Evolutionary conservation across 805 yeast species (phyloP), one percentile per base, ranked within the genome.

Genomic region (Kazachstania bromeliacearum): DNA sequence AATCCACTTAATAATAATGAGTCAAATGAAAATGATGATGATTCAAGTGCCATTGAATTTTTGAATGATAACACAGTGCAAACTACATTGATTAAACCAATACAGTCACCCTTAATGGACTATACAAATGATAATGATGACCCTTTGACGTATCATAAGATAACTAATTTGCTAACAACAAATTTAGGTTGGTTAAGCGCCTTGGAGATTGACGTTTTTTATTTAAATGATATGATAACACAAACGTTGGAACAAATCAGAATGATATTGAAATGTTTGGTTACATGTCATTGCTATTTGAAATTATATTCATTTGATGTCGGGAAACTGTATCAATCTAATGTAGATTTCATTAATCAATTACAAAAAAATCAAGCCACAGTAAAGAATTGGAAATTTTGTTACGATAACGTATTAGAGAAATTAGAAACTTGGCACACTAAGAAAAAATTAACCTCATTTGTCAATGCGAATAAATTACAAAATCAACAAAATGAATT

Each of bases 101-200:
- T 33, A 4, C 18, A 18, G 16, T 33, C 35, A 5, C 35, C 35
- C 17, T 24, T 33, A 17, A 26, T 26, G 3, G n/a, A 26, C 6
- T 8, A 10, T 10, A 22, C 12, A 8, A 8, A 8, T 12, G 8
- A 8, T 8, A 22, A 22, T 12, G 25, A 22, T 12, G 12, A 22
- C 12, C 5, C 22, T 10, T 12, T 42, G 14, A 33, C 41, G 9
- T 33, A 39, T 26, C 59, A 56, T 31, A 35, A 45, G 7, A 46
- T 63, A 17, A 42, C 59, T 1, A 57, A 65, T 20, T 47, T 62
- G 8, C 42, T 73, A n/a, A 66, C 70, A 6, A 49, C 66, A 1
- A 69, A 70, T 43, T 56, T 67, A n/a, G 71, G 70, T 0, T 75
- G 79, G 79, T 54, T 72, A 13, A 60, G 66, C 17, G 69, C 73